Evolutionary conservation across 805 yeast species (phyloP), one percentile per base, ranked within the genome.

Genomic region (Metschnikowia matae): DNA sequence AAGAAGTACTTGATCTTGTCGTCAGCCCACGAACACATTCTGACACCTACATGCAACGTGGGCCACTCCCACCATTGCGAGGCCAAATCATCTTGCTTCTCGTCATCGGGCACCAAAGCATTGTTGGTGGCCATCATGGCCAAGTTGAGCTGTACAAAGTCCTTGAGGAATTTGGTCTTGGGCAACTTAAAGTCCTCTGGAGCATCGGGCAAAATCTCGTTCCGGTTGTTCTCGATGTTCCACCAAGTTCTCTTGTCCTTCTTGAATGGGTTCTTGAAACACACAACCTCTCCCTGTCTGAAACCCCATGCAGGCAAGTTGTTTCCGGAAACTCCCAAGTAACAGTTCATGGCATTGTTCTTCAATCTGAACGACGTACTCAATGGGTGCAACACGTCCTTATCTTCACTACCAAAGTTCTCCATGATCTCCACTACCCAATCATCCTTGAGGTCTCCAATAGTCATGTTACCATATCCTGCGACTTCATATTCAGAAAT

Each of bases 221-320:
- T 87, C 52, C 68, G 69, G 65, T 87, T 89, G 59, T 77, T 76
- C 68, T 87, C 96, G 54, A 87, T 77, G 66, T 86, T 87, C 94
- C 94, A 87, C 92, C 94, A 87, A 17, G 91, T 86, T 61, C 92
- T 75, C 73, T 87, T 87, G 64, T 87, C 96, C 67, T 87, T 83
- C 41, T 63, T 71, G 67, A 83, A 86, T 35, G 89, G 83, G 54
- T 74, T 68, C 57, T 79, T 81, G 65, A 75, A 68, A 71, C 99
- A 94, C 1, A 84, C 85, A 56, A 94, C 92, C 73, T 94, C 99
- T 55, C 96, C 96, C 75, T 94, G 99, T 65, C 89, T 82, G 80
- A 92, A 94, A 18, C 99, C 99, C 99, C 99, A 94, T 15, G 82
- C 83, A 17, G 99, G 99, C 63, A 91, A 83, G 21, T 81, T 66